Conservation (phyloP, 805 yeast genomes). For the Candida silvicultrix region DNA sequence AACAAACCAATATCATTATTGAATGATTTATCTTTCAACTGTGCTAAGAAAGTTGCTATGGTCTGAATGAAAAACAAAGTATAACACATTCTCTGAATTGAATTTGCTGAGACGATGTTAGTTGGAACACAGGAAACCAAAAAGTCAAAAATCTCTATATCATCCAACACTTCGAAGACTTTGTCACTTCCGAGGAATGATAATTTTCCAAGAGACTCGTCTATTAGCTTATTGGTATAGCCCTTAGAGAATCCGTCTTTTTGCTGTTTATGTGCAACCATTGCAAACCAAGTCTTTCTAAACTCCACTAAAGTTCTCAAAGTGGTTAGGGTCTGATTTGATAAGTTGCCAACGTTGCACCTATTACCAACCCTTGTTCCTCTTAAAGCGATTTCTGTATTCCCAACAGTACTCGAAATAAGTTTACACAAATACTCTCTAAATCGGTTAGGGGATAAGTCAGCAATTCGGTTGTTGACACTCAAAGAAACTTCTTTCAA, state of each 20-base stretch:
- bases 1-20: constrained; percentile 22
- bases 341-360: constrained; percentile 47
- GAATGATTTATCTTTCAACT: constrained; percentile 22
- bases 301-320: constrained; percentile 43
- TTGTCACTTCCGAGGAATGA: constrained; percentile 27
- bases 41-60: constrained; percentile 15
- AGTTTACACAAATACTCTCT: constrained; percentile 24
- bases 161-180: constrained; percentile 30
- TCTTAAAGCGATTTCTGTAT: constrained; percentile 60
- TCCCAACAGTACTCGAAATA: constrained; percentile 51
- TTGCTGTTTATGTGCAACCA: constrained; percentile 1
- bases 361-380: constrained; percentile 36
- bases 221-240: constrained; percentile 10
- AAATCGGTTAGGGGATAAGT: constrained; percentile 25
- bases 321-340: constrained; percentile 54
- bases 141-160: constrained; percentile 45
- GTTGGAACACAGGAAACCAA: constrained; percentile 45
- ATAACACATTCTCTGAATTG: constrained; percentile 43
- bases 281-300: constrained; percentile 13
- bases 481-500: constrained; percentile 5
- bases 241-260: neutral
- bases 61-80: constrained; percentile 48
- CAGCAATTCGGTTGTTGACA: constrained; percentile 19
- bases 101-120: constrained; percentile 38
- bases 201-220: constrained; percentile 27